A percentile compares a stretch with the other conserved stretches of the same genome.
Conservation (phyloP, 352 stramenopile species). For the Phytophthora sp. region DNA sequence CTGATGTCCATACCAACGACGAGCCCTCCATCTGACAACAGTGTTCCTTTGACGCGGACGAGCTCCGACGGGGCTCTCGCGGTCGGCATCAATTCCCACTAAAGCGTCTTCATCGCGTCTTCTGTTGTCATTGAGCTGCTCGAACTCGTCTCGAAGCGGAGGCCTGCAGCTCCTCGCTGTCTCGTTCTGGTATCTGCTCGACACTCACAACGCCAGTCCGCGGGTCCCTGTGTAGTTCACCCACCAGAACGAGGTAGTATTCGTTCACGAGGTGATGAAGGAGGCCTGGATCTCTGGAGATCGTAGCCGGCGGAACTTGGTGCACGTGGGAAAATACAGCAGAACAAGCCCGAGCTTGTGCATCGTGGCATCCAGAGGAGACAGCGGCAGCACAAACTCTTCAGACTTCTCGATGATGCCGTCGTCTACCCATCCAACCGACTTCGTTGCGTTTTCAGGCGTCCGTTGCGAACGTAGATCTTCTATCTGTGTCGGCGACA, state of each 20-base stretch:
- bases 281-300: constrained; percentile 36
- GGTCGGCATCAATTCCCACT: constrained; percentile 38
- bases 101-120: constrained; percentile 33
- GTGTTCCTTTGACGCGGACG: constrained; percentile 44
- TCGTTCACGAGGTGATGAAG: constrained; percentile 42
- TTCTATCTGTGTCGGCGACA: constrained; percentile 22
- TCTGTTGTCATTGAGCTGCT: constrained; percentile 32
- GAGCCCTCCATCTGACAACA: constrained; percentile 51
- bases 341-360: constrained; percentile 43
- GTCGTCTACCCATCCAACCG: not conserved
- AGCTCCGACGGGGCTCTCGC: constrained; percentile 24
- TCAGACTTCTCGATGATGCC: not conserved
- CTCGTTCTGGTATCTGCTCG: constrained; percentile 21
- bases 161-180: constrained; percentile 21
- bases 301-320: constrained; percentile 31
- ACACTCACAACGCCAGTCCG: constrained; percentile 40
- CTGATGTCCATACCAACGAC: constrained; percentile 48
- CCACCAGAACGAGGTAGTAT: constrained; percentile 53
- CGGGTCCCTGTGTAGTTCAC: constrained; percentile 33
- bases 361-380: constrained; percentile 61
- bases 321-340: constrained; percentile 47
- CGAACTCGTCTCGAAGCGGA: constrained; percentile 43
- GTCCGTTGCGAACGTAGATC: constrained; percentile 3
- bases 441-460: not conserved
- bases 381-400: constrained; percentile 33